A percentile compares a stretch with the other conserved stretches of the same genome.
Evolutionary conservation across 352 stramenopile species (phyloP).

Genomic region (Phytophthora sp.): DNA sequence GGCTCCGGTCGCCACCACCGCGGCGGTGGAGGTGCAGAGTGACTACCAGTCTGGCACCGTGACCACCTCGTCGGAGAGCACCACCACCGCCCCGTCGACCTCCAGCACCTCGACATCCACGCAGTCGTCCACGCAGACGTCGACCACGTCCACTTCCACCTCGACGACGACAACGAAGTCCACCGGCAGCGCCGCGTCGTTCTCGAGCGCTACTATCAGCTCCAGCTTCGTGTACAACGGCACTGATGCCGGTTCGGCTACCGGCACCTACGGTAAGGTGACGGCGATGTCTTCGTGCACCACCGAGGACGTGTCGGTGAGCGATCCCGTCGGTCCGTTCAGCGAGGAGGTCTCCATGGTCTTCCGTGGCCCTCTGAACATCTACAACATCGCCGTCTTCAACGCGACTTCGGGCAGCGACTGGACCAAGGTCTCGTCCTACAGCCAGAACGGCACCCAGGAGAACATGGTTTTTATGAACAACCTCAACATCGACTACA

Average conservation of each 20-base stretch:
- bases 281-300: constrained; percentile 40
- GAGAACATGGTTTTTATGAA: constrained; percentile 65
- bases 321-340: constrained; percentile 46
- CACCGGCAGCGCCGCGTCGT: constrained; percentile 30
- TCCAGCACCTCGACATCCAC: constrained; percentile 14
- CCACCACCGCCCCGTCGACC: constrained; percentile 7
- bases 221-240: constrained; percentile 49
- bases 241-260: constrained; percentile 36
- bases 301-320: constrained; percentile 40
- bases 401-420: constrained; percentile 28
- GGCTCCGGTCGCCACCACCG: constrained; percentile 12
- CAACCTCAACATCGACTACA: constrained; percentile 64
- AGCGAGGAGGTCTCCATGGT: constrained; percentile 59
- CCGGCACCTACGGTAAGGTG: constrained; percentile 52
- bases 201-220: constrained; percentile 39
- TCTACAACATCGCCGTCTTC: constrained; percentile 66
- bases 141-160: constrained; percentile 13
- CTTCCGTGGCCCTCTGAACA: constrained; percentile 58
- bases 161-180: constrained; percentile 17
- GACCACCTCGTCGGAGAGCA: neutral
- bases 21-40: constrained; percentile 20
- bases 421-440: constrained; percentile 54
- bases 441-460: constrained; percentile 30
- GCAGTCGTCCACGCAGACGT: constrained; percentile 5
- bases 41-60: constrained; percentile 38